Evolutionary conservation across 331 rosid species (phyloP), one percentile per base, ranked within the genome.

Genomic region (Quercus tomentella): DNA sequence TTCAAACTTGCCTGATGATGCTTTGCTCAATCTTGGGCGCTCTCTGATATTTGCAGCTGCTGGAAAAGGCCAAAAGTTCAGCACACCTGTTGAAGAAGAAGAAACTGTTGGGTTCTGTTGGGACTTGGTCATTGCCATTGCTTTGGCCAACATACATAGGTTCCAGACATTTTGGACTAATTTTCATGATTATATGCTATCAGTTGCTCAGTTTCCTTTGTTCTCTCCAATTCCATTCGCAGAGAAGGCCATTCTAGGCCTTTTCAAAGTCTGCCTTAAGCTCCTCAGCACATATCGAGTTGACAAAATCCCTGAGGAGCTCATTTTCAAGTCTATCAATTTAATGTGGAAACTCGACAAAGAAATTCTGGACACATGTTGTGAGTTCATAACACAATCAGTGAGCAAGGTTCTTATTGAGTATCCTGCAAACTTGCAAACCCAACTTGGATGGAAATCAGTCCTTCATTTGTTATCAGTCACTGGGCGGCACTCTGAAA

Each of bases 301-400:
- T 3, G 97, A 91, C 30, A 95, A 87, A 79, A 9, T 58, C 82
- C 82, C 94, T 0, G 98, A 93, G 80, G 98, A 95, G 80, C 83
- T 89, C 72, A 86, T 95, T 56, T 92, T 95, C 91, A 95, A 90
- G 89, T 92, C 97, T 6, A 91, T 92, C 82, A 94, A 91, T 31
- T 77, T 91, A 78, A 95, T 88, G 97, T 95, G 99, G 99, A 95
- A 88, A 91, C 96, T 93, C 37, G 98, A 95, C 60, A 93, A 90
- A 83, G 97, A 96, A 73, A 84, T 91, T 66, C 89, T 91, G 0
- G 98, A 96, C 77, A 91, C 88, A 9, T 93, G 96, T 55, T 82
- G 86, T 10, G 94, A 89, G 60, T 35, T 65, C 58, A 90, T 96
- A 79, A 79, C 90, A 22, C 87, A 88, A 72, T 65, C 91, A 37